A percentile compares a stretch with the other conserved stretches of the same genome.
Conservation (phyloP, 371 early-diverging fungal genomes). For the Mortierella sp. region DNA sequence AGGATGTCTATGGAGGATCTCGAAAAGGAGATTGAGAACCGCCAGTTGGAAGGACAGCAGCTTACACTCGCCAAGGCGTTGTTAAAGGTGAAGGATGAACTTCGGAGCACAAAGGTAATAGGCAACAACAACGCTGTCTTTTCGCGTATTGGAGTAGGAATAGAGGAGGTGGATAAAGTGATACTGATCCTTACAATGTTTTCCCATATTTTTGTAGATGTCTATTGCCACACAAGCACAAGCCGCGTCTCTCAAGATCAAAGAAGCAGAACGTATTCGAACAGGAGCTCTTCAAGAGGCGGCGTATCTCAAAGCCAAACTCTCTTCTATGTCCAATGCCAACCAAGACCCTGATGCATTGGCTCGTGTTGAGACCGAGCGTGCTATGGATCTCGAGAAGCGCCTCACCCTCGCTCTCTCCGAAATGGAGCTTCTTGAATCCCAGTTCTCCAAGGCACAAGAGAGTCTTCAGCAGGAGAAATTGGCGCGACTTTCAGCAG, state of each 20-base stretch:
- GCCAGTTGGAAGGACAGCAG: slow-evolving; percentile 22
- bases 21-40: slow-evolving; percentile 17
- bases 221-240: slow-evolving; percentile 63
- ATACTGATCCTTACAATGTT: background rate
- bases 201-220: background rate
- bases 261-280: slow-evolving; percentile 62
- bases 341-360: slow-evolving; percentile 52
- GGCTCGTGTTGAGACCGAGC: slow-evolving; percentile 52
- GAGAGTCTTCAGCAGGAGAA: slow-evolving; percentile 59
- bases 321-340: slow-evolving; percentile 40
- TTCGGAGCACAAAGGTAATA: slow-evolving; percentile 29
- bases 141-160: background rate
- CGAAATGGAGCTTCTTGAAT: slow-evolving; percentile 58
- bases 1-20: slow-evolving; percentile 26
- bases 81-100: slow-evolving; percentile 30
- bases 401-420: slow-evolving; percentile 55
- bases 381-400: slow-evolving; percentile 61
- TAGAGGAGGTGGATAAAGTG: no score
- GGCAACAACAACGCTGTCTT: no score
- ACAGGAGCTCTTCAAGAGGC: slow-evolving; percentile 69
- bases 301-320: slow-evolving; percentile 66
- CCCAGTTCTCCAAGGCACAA: slow-evolving; percentile 53
- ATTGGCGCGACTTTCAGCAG: slow-evolving; percentile 55
- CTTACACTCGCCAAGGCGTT: slow-evolving; percentile 27
- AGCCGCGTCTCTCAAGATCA: slow-evolving; percentile 58